Evolutionary conservation across 1,284 basidiomycete species (phyloP).

Genomic region (Austroboletus sp.): DNA sequence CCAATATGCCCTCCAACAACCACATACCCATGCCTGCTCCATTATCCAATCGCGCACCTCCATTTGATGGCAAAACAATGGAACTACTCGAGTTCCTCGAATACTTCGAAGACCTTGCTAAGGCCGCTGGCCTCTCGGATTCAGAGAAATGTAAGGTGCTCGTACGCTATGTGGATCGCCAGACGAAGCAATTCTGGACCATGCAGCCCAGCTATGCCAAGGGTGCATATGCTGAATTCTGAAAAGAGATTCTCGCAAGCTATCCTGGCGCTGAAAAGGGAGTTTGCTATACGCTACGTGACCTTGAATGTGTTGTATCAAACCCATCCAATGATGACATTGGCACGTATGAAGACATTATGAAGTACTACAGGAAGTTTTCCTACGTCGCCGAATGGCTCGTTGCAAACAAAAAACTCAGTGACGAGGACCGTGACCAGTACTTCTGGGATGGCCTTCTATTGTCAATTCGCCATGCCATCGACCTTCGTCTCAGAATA

Average conservation of each 20-base stretch:
- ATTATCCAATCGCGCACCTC: neutral
- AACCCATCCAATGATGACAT: slow-evolving; percentile 1
- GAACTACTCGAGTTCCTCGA: slow-evolving; percentile 10
- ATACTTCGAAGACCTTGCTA: slow-evolving; percentile 4
- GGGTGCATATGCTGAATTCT: neutral
- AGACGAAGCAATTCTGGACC: slow-evolving; percentile 11
- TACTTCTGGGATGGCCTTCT: no score
- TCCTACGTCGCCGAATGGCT: slow-evolving; percentile 6
- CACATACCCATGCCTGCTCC: slow-evolving; percentile 1
- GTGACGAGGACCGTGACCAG: no score
- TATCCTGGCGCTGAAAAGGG: slow-evolving; percentile 4
- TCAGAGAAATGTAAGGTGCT: slow-evolving; percentile 9
- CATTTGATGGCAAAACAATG: slow-evolving; percentile 1
- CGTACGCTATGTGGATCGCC: slow-evolving; percentile 2
- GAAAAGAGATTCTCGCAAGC: slow-evolving; percentile 1
- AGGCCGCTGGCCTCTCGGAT: neutral
- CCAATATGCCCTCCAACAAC: no score
- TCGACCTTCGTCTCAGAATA: no score
- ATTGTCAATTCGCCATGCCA: no score
- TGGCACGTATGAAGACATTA: slow-evolving; percentile 2
- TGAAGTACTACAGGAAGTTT: slow-evolving; percentile 7
- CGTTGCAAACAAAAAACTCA: slow-evolving; percentile 8
- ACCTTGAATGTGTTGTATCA: slow-evolving; percentile 1
- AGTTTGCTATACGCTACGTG: neutral
- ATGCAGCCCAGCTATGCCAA: slow-evolving; percentile 1